Percentiles rank a stretch among this genome's conserved stretches.
Evolutionary conservation across 176 grass and related monocot genomes (phyloP).

Genomic region (Elymus sibiricus): DNA sequence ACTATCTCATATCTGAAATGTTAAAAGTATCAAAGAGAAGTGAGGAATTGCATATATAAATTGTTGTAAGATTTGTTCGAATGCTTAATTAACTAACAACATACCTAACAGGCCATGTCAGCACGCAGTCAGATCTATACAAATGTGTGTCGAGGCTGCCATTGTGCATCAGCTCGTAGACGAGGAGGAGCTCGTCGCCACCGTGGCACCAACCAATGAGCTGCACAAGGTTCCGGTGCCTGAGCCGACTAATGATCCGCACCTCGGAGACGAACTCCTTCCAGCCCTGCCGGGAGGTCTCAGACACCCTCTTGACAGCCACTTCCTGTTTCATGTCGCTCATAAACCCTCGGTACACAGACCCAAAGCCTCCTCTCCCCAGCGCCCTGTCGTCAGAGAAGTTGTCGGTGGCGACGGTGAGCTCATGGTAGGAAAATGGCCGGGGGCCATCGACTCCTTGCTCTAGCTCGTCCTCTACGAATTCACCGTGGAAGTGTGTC

Average conservation of each 20-base stretch:
- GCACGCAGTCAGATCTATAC: background rate
- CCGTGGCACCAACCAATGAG: slow-evolving; percentile 39
- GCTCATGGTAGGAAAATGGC: background rate
- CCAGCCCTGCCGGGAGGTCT: background rate
- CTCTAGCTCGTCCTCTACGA: background rate
- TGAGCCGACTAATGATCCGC: slow-evolving; percentile 39
- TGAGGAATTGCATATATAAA: too few species aligned
- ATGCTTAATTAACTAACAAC: background rate
- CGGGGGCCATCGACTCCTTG: background rate
- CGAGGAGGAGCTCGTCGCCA: background rate
- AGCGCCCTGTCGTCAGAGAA: background rate
- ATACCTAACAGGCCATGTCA: background rate
- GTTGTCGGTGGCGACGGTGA: background rate
- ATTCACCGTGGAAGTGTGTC: background rate
- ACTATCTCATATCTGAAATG: background rate
- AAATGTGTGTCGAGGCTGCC: slow-evolving; percentile 42
- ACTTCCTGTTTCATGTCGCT: background rate
- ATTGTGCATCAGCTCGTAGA: slow-evolving; percentile 43
- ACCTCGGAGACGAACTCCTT: slow-evolving; percentile 57
- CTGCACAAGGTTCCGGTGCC: slow-evolving; percentile 42
- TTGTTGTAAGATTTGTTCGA: too few species aligned
- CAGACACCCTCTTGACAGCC: background rate
- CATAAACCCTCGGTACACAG: background rate
- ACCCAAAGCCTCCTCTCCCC: background rate
- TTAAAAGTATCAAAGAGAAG: too few species aligned